Conservation (phyloP, 2,329 filamentous ascomycete species). For the Aphanocladium album region DNA sequence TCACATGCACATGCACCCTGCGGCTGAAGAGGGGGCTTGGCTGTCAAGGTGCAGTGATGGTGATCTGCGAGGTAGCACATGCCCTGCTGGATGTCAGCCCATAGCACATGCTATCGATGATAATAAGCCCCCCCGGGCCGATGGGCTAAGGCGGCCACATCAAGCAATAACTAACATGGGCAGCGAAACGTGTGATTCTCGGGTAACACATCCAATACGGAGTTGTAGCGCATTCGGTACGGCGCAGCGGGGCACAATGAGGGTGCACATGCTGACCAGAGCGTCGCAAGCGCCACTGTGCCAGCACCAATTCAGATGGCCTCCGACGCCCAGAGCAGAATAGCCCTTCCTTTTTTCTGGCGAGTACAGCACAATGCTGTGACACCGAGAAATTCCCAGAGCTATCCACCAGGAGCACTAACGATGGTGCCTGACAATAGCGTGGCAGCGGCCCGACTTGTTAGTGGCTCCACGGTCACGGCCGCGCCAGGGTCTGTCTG, state of each 20-base stretch:
- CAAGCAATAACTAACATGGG: background rate
- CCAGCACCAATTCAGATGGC: background rate
- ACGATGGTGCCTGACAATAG: constrained; percentile 9
- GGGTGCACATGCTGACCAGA: background rate
- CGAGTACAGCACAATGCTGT: background rate
- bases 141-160: background rate
- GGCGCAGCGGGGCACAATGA: background rate
- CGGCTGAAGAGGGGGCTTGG: background rate
- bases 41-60: background rate
- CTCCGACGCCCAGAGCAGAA: background rate
- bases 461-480: constrained; percentile 9
- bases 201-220: background rate
- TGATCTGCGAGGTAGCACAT: background rate
- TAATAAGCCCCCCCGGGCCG: background rate
- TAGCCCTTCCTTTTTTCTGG: background rate
- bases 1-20: constrained; percentile 7
- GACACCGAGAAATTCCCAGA: background rate
- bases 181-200: background rate
- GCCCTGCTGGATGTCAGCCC: background rate
- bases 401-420: background rate
- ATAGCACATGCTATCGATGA: background rate
- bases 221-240: background rate
- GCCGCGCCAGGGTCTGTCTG: background rate
- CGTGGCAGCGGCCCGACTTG: constrained; percentile 13
- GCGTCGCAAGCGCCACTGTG: background rate